Evolutionary conservation across 352 stramenopile genomes (phyloP).

Genomic region (Heterotrichella gracilis): DNA sequence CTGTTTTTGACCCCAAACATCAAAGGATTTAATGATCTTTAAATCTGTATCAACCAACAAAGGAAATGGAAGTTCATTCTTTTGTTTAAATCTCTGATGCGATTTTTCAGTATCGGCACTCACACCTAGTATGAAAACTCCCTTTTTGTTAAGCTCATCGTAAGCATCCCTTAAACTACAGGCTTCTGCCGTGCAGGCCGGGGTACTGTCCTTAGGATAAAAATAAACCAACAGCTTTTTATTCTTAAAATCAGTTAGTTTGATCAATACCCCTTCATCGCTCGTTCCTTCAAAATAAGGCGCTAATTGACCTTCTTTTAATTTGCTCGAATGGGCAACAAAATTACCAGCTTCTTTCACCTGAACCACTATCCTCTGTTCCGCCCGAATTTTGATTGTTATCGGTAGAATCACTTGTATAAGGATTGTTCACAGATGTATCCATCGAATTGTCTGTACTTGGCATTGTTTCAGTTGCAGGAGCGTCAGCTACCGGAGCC

Average conservation of each 20-base stretch:
- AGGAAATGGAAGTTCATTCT: background rate
- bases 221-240: background rate
- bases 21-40: background rate
- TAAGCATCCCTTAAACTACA: background rate
- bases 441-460: too few relatives aligned
- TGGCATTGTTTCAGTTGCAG: too few relatives aligned
- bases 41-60: background rate
- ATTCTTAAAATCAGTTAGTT: background rate
- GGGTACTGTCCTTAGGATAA: background rate
- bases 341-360: background rate
- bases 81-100: background rate
- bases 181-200: background rate
- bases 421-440: too few relatives aligned
- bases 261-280: background rate
- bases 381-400: too few relatives aligned
- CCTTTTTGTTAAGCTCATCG: background rate
- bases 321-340: background rate
- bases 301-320: background rate
- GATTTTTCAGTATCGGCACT: background rate
- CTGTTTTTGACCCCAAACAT: background rate
- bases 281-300: background rate
- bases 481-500: too few relatives aligned
- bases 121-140: background rate
- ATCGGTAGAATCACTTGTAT: too few relatives aligned
- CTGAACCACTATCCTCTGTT: too few relatives aligned